Evolutionary conservation across 1,284 basidiomycete genomes (phyloP).

Genomic region (Ceratobasidium theobromae): DNA sequence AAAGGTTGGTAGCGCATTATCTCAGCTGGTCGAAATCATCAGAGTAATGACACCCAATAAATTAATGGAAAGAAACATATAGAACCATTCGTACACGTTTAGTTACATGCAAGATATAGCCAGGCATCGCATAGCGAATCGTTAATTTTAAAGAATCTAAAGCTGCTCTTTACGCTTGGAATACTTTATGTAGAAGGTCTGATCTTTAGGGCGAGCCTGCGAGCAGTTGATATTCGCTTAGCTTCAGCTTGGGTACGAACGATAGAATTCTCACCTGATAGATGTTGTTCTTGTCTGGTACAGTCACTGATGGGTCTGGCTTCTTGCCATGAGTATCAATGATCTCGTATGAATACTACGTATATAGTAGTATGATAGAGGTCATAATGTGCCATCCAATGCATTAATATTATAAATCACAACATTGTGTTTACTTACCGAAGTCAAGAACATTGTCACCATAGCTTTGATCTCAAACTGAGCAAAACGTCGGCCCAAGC

Average conservation of each 20-base stretch:
- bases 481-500: conserved; percentile 9
- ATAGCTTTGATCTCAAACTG: conserved; percentile 24
- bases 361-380: too few relatives aligned
- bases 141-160: too few relatives aligned
- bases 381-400: neutral
- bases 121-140: too few relatives aligned
- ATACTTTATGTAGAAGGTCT: conserved; percentile 9
- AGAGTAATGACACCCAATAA: too few relatives aligned
- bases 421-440: neutral
- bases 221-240: neutral
- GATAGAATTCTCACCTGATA: neutral
- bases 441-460: neutral
- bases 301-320: conserved; percentile 9
- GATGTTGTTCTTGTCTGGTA: conserved; percentile 15
- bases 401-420: neutral
- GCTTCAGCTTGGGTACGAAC: neutral
- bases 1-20: too few relatives aligned
- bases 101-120: too few relatives aligned
- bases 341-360: too few relatives aligned
- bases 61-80: too few relatives aligned
- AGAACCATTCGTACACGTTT: too few relatives aligned
- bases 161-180: neutral
- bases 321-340: neutral
- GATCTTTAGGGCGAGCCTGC: conserved; percentile 18
- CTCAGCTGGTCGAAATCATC: too few relatives aligned